Evolutionary conservation across 1,284 basidiomycete species (phyloP).

Genomic region (Malassezia pachydermatis): DNA sequence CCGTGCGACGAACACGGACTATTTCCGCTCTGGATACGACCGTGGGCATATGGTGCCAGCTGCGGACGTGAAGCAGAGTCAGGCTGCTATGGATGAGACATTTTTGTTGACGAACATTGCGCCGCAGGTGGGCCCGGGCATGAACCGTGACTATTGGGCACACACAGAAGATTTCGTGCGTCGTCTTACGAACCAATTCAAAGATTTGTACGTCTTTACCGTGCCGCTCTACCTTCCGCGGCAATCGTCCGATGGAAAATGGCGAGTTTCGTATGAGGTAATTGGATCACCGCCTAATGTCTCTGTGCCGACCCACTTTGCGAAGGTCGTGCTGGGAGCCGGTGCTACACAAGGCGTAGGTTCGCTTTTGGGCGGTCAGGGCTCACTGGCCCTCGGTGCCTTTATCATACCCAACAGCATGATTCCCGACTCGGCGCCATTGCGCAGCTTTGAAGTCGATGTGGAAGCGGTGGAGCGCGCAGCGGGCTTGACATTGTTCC

Average conservation of each 20-base stretch:
- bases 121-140: slow-evolving; percentile 92
- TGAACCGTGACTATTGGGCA: slow-evolving; percentile 80
- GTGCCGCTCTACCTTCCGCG: slow-evolving; percentile 91
- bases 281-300: slow-evolving; percentile 84
- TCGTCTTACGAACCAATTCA: slow-evolving; percentile 69
- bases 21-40: slow-evolving; percentile 78
- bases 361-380: slow-evolving; percentile 11
- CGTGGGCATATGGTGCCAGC: slow-evolving; percentile 93
- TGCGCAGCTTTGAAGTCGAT: slow-evolving; percentile 39
- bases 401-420: slow-evolving; percentile 47
- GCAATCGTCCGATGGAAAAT: slow-evolving; percentile 76
- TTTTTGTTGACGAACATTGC: slow-evolving; percentile 92
- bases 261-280: slow-evolving; percentile 74
- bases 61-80: slow-evolving; percentile 85
- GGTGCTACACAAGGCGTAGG: slow-evolving; percentile 49
- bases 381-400: slow-evolving; percentile 27
- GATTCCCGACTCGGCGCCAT: slow-evolving; percentile 38
- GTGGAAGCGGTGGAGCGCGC: slow-evolving; percentile 81
- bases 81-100: slow-evolving; percentile 93
- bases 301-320: slow-evolving; percentile 93
- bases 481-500: slow-evolving; percentile 79
- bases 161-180: slow-evolving; percentile 78
- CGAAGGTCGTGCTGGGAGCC: slow-evolving; percentile 75
- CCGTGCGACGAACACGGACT: slow-evolving; percentile 64
- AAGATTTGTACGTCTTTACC: slow-evolving; percentile 95